Percentiles rank a stretch among this genome's conserved stretches.
These are phyloP conservation scores for Yarrowia deformans DNA, from an alignment of 805 yeast genomes.

Conservation along the genomic window DNA sequence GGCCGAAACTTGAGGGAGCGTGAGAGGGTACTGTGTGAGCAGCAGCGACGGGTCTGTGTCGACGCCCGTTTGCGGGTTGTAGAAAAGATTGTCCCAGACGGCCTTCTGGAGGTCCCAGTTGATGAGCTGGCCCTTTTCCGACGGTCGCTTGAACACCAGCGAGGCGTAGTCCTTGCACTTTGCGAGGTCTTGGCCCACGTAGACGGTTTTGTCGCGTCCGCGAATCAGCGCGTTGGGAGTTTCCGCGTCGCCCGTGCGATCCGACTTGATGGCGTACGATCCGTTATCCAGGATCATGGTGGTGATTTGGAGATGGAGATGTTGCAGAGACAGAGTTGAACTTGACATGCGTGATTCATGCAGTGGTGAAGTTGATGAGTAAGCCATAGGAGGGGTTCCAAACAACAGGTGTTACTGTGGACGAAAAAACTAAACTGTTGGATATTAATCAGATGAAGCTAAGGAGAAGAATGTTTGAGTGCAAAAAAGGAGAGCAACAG, in stretches of 20 bases:
- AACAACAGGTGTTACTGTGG: too few species aligned
- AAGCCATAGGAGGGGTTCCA: neutral
- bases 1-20: slow-evolving; percentile 79
- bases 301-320: neutral
- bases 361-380: neutral
- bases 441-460: too few species aligned
- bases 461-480: too few species aligned
- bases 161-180: slow-evolving; percentile 77
- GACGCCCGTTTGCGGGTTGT: slow-evolving; percentile 49
- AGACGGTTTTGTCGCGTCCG: slow-evolving; percentile 75
- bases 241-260: slow-evolving; percentile 51
- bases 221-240: slow-evolving; percentile 76
- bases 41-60: slow-evolving; percentile 65
- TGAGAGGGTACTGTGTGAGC: slow-evolving; percentile 81
- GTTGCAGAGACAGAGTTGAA: neutral
- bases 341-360: neutral
- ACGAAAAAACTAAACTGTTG: too few species aligned
- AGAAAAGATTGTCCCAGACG: slow-evolving; percentile 86
- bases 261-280: slow-evolving; percentile 78
- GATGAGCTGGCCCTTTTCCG: slow-evolving; percentile 84
- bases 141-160: slow-evolving; percentile 77
- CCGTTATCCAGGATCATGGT: slow-evolving; percentile 85
- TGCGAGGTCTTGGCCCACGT: slow-evolving; percentile 73
- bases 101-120: slow-evolving; percentile 92
- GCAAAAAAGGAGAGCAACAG: too few species aligned